Evolutionary conservation across 2,329 filamentous ascomycete species (phyloP).

Genomic region (Penicillium sp.): DNA sequence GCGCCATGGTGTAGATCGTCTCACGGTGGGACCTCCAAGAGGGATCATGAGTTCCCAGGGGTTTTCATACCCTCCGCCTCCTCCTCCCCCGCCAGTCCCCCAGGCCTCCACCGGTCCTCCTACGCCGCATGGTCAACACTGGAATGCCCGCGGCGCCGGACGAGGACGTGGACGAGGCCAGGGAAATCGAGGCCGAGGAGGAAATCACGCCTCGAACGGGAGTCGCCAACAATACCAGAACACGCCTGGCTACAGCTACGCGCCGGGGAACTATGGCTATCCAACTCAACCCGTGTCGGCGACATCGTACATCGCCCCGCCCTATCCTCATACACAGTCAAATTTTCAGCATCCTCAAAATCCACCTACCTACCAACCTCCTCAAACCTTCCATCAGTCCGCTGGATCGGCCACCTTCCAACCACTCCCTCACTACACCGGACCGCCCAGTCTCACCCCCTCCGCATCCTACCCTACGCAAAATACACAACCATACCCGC

Average conservation of each 20-base stretch:
- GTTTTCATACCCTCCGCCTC: slow-evolving; percentile 53
- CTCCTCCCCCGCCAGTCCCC: slow-evolving; percentile 41
- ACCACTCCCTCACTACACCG: slow-evolving; percentile 32
- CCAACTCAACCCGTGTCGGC: slow-evolving; percentile 29
- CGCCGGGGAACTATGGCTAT: slow-evolving; percentile 37
- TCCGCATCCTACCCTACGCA: slow-evolving; percentile 26
- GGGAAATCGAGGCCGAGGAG: slow-evolving; percentile 35
- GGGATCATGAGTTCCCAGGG: slow-evolving; percentile 46
- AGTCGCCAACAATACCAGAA: slow-evolving; percentile 28
- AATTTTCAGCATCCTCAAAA: slow-evolving; percentile 29
- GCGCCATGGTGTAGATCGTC: slow-evolving; percentile 32
- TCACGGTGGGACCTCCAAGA: slow-evolving; percentile 29
- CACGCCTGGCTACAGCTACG: slow-evolving; percentile 32
- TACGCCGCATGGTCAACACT: slow-evolving; percentile 32
- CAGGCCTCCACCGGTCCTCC: slow-evolving; percentile 28
- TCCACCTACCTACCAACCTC: slow-evolving; percentile 24
- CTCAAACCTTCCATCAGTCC: slow-evolving; percentile 32
- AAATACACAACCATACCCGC: slow-evolving; percentile 19
- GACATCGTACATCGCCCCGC: slow-evolving; percentile 31
- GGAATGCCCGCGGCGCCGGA: slow-evolving; percentile 33
- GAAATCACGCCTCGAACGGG: slow-evolving; percentile 19
- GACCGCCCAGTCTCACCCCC: slow-evolving; percentile 25
- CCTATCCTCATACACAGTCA: slow-evolving; percentile 29
- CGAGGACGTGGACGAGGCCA: slow-evolving; percentile 42
- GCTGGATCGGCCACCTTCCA: slow-evolving; percentile 30